Conservation (phyloP, 306 rosid genomes). For the Glycine soja region DNA sequence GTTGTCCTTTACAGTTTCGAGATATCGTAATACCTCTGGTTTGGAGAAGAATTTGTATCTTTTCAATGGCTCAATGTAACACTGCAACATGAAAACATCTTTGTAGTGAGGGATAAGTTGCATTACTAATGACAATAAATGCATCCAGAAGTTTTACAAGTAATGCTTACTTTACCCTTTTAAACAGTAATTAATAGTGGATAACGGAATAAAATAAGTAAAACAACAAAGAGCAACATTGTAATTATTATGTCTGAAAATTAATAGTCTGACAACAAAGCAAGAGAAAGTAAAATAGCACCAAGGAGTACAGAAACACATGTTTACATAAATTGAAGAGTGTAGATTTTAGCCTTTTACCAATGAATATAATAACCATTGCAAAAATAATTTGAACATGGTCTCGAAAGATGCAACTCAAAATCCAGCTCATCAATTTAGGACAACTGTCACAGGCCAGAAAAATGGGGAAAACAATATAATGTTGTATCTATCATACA, state of each 20-base stretch:
- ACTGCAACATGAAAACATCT: slow-evolving; percentile 59
- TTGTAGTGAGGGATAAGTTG: slow-evolving; percentile 32
- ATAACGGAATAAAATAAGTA: slow-evolving; percentile 28
- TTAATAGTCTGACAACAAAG: slow-evolving; percentile 14
- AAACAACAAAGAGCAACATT: background rate
- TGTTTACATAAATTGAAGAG: slow-evolving; percentile 26
- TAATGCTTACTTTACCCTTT: background rate
- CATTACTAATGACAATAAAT: slow-evolving; percentile 15
- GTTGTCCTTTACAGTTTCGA: slow-evolving; percentile 56
- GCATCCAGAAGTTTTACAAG: slow-evolving; percentile 23
- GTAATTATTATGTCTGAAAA: slow-evolving; percentile 20
- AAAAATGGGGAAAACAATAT: slow-evolving; percentile 23
- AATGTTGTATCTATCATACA: background rate
- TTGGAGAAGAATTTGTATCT: slow-evolving; percentile 81
- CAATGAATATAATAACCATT: slow-evolving; percentile 3
- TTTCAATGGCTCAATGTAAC: slow-evolving; percentile 70
- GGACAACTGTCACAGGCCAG: background rate
- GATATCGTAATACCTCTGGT: slow-evolving; percentile 81
- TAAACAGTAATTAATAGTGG: slow-evolving; percentile 5
- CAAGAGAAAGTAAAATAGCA: slow-evolving; percentile 36
- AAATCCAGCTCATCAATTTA: slow-evolving; percentile 37
- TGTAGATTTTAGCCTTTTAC: slow-evolving; percentile 4
- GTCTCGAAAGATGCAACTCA: slow-evolving; percentile 21
- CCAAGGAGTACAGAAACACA: slow-evolving; percentile 23
- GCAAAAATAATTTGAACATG: slow-evolving; percentile 27